These are phyloP conservation scores for Barnettozyma sp. DNA, from an alignment of 805 yeast species.

Conservation along the genomic window DNA sequence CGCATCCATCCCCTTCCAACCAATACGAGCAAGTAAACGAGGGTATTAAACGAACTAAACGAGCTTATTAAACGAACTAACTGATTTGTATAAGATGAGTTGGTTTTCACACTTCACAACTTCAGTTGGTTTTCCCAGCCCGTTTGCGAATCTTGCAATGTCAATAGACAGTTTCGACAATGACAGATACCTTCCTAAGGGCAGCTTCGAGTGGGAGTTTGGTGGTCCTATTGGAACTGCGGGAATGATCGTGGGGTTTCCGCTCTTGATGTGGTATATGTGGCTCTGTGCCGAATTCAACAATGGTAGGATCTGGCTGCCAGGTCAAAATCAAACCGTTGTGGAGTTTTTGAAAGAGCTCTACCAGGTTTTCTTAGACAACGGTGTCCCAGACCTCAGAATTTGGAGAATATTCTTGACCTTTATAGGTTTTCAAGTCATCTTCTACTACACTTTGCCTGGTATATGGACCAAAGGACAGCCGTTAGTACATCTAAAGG, in stretches of 20 bases:
- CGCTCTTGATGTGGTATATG: conserved; percentile 92
- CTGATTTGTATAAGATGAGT: no score
- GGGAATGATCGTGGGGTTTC: conserved; percentile 91
- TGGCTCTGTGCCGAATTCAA: conserved; percentile 86
- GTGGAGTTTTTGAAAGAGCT: conserved; percentile 39
- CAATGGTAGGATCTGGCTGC: conserved; percentile 65
- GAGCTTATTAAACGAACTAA: no score
- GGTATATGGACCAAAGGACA: conserved; percentile 95
- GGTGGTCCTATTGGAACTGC: conserved; percentile 89
- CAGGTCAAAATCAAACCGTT: conserved; percentile 44
- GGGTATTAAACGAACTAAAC: no score
- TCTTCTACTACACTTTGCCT: conserved; percentile 78
- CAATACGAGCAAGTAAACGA: no score
- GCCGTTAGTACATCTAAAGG: conserved; percentile 75
- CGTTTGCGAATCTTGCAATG: no score
- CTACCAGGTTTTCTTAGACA: conserved; percentile 37
- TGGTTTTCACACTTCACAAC: no score
- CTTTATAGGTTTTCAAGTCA: conserved; percentile 61
- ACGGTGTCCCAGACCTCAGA: conserved; percentile 51
- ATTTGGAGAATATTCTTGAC: conserved; percentile 68
- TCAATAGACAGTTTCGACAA: no score
- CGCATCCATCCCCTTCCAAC: no score
- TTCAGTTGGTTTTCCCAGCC: no score
- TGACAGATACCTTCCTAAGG: conserved; percentile 34
- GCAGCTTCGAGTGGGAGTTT: conserved; percentile 74